Conservation (phyloP, 768 basidiomycete genomes). For the Mrakia hoshinonis region DNA sequence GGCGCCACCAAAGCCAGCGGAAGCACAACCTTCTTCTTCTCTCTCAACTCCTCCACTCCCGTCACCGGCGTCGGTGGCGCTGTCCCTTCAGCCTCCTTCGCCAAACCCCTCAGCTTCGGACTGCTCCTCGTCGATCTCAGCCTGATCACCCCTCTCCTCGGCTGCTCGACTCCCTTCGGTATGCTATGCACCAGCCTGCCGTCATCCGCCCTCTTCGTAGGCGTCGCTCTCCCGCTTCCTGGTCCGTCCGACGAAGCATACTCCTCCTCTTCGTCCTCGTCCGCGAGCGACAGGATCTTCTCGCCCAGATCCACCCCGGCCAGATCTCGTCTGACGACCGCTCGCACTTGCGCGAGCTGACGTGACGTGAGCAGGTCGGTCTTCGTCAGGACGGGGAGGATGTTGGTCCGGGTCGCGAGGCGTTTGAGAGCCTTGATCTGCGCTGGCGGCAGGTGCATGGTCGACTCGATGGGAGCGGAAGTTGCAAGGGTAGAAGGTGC, state of each 20-base stretch:
- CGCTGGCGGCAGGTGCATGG: conserved; percentile 55
- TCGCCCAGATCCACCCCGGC: conserved; percentile 38
- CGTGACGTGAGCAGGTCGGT: conserved; percentile 78
- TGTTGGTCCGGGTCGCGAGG: conserved; percentile 63
- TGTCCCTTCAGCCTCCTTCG: neutral
- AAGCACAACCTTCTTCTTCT: neutral
- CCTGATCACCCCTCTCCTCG: neutral
- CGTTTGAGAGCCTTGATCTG: conserved; percentile 72
- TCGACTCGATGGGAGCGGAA: conserved; percentile 39
- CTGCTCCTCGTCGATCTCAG: neutral
- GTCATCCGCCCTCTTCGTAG: neutral
- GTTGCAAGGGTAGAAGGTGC: neutral
- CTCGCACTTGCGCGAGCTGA: conserved; percentile 60
- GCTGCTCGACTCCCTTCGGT: neutral
- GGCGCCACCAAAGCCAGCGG: neutral
- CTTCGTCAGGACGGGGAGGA: conserved; percentile 70
- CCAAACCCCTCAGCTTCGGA: neutral
- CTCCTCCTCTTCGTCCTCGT: neutral
- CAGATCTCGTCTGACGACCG: conserved; percentile 61
- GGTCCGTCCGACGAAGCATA: neutral
- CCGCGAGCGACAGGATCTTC: neutral
- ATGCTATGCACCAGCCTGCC: neutral
- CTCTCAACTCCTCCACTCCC: neutral
- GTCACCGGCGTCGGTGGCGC: neutral
- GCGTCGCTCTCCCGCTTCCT: neutral